Conservation (phyloP, 78 protist species). For the slime mould (Dictyostelium discoideum) region DNA sequence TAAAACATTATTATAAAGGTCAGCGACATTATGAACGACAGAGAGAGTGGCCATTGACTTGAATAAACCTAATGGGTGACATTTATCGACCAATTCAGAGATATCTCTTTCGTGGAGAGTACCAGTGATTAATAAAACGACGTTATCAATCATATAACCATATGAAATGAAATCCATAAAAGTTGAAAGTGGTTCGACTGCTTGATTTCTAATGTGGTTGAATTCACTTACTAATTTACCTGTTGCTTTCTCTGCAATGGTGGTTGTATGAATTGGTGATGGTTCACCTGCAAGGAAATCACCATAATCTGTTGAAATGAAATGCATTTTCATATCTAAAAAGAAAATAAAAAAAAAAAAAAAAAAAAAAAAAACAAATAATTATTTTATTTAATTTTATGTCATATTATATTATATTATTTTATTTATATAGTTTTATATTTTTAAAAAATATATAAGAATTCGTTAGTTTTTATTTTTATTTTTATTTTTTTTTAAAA, state of each 20-base stretch:
- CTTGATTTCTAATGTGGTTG: constrained; percentile 89
- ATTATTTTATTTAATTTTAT: no score
- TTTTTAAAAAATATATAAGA: no score
- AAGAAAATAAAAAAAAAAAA: neutral
- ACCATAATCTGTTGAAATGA: constrained; percentile 96
- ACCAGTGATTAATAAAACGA: constrained; percentile 96
- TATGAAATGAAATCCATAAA: constrained; percentile 98
- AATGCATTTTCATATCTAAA: constrained; percentile 95
- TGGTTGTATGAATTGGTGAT: constrained; percentile 91
- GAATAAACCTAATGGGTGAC: constrained; percentile 98
- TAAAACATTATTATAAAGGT: constrained; percentile 95
- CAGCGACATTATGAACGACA: constrained; percentile 86
- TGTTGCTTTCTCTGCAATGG: constrained; percentile 78
- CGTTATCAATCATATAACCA: constrained; percentile 99
- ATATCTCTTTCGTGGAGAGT: constrained; percentile 94
- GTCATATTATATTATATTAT: no score
- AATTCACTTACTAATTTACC: constrained; percentile 89
- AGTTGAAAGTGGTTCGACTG: constrained; percentile 94
- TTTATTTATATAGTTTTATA: no score
- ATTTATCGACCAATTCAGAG: constrained; percentile 90
- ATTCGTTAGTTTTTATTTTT: neutral
- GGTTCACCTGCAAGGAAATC: constrained; percentile 95
- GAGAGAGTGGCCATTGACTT: constrained; percentile 90
- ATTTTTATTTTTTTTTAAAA: no score
- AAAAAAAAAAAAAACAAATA: neutral